A percentile compares a stretch with the other conserved stretches of the same genome.
These are phyloP conservation scores for Dioszegia aurantiaca DNA, from an alignment of 768 basidiomycete species.

Conservation along the genomic window DNA sequence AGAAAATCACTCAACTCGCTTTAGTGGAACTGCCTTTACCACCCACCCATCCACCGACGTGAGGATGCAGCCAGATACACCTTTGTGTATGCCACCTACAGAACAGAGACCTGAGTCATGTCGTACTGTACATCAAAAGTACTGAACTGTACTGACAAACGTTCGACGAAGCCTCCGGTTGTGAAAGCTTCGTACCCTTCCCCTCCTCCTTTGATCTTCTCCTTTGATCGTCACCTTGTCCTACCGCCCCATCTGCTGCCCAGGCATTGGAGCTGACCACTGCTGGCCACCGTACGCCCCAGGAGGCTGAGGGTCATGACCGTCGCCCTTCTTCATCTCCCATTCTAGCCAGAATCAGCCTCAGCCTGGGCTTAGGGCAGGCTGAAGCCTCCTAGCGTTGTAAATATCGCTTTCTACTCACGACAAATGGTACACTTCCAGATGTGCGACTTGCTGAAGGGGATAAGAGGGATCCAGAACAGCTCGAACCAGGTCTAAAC, in stretches of 20 bases:
- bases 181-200: neutral
- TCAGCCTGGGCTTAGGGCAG: neutral
- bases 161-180: too few species aligned
- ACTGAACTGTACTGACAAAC: neutral
- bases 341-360: constrained; percentile 23
- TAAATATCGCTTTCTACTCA: neutral
- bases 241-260: constrained; percentile 15
- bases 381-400: neutral
- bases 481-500: constrained; percentile 42
- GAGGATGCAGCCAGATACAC: too few species aligned
- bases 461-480: constrained; percentile 46
- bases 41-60: too few species aligned
- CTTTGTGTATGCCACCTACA: too few species aligned
- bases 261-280: neutral
- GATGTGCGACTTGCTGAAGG: constrained; percentile 35
- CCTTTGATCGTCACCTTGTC: too few species aligned
- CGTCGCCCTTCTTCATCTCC: constrained; percentile 45
- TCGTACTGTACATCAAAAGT: constrained; percentile 1
- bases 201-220: too few species aligned
- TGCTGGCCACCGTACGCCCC: constrained; percentile 16
- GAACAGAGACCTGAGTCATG: too few species aligned
- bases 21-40: neutral
- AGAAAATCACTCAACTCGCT: neutral
- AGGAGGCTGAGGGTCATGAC: constrained; percentile 46
- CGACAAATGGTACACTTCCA: constrained; percentile 45